Evolutionary conservation across 139 green algal genomes (phyloP).

Genomic region (Micractinium conductrix): DNA sequence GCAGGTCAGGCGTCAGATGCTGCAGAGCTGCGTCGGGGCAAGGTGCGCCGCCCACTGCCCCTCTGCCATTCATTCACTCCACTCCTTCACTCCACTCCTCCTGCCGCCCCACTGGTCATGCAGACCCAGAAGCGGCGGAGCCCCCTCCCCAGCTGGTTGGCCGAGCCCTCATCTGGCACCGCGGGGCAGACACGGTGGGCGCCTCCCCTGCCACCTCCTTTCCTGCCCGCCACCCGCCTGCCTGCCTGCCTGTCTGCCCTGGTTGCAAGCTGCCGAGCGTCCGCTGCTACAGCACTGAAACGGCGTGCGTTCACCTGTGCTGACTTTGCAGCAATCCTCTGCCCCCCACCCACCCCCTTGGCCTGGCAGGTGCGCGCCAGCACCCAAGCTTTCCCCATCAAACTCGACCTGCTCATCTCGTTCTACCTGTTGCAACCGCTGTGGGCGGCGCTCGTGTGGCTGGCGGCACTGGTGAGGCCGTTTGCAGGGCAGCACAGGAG

Average conservation of each 20-base stretch:
- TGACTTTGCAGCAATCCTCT: not conserved
- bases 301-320: not conserved
- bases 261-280: not conserved
- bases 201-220: not conserved
- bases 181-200: constrained; percentile 50
- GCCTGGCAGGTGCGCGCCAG: not conserved
- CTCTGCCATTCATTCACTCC: no score
- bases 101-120: no score
- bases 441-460: constrained; percentile 6
- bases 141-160: constrained; percentile 44
- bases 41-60: no score
- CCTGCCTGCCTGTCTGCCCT: not conserved
- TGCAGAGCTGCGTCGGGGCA: no score
- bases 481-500: no score
- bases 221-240: not conserved
- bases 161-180: constrained; percentile 73
- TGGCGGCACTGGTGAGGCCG: constrained; percentile 2
- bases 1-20: no score
- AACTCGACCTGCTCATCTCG: constrained; percentile 74
- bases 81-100: no score
- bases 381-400: constrained; percentile 63
- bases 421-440: constrained; percentile 57
- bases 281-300: not conserved
- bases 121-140: not conserved
- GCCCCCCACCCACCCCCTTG: not conserved